Base-by-base conservation (phyloP, 805 yeast species). In the Candida qinlingensis region DNA sequence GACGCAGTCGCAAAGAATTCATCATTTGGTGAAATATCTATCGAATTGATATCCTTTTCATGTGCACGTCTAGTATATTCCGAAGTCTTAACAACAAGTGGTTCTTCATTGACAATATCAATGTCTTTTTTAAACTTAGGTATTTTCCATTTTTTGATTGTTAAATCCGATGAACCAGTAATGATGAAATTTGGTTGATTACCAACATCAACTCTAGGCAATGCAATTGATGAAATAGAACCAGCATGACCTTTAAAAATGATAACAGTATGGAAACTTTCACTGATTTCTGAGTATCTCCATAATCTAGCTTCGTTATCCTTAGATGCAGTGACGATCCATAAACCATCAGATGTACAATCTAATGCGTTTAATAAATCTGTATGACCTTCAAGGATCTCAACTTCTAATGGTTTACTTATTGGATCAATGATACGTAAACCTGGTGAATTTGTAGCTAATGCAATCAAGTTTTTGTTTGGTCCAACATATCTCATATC, bases 41-140 rank as follows among this genome's bases (percentile, higher is more conserved):
- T 70, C 3, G 92, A 78, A 60, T 94, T 95, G 51, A 94, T 94
- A 66, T 94, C 97, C 65, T 92, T 94, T 47, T 94, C 98, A 65
- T 94, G 99, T 1, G 97, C 98, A 61, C 91, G 81, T 72, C 97
- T 81, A 0, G 99, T 94, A 66, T 85, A 94, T 47, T 83, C 89
- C 3, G 97, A 86, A 2, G 74, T 70, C 57, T 75, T 80, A 6
- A 87, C 74, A 4, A 61, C 48, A 12, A 62, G 56, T 4, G 68
- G 58, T 10, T 47, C 50, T 31, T 39, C 40, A 35, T 11, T 27
- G 5, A 57, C 56, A 19, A 59, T 55, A 11, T 45, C 45, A 8
- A 30, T 31, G 35, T 45, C 52, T 58, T 81, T 77, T 57, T 80
- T 76, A 37, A 97, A 96, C 42, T 80, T 83, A 59, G 80, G 75